Conservation (phyloP, 805 yeast species). For the Saccharomycopsis javanensis region DNA sequence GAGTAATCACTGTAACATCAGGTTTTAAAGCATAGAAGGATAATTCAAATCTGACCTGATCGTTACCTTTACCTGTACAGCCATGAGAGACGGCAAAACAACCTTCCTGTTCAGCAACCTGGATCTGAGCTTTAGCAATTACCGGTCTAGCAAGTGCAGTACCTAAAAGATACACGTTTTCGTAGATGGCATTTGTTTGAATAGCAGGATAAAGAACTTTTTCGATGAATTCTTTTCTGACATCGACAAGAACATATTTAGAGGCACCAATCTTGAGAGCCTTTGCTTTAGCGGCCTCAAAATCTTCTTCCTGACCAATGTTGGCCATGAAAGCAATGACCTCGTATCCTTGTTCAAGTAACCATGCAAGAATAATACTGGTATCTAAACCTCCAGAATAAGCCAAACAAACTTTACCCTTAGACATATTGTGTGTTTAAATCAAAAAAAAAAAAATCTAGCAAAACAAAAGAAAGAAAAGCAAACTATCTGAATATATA, state of each 20-base stretch:
- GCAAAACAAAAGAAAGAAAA: too few relatives aligned
- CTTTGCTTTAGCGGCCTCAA: slow-evolving; percentile 92
- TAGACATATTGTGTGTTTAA: slow-evolving; percentile 51
- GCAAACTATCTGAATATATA: too few relatives aligned
- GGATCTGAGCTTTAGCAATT: slow-evolving; percentile 95
- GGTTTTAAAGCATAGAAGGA: slow-evolving; percentile 97
- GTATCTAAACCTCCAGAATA: slow-evolving; percentile 99
- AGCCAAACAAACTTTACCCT: slow-evolving; percentile 98
- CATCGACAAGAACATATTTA: slow-evolving; percentile 88
- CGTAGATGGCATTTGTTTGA: slow-evolving; percentile 95
- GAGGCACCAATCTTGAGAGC: slow-evolving; percentile 96
- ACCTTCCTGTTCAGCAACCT: slow-evolving; percentile 94
- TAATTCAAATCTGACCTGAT: slow-evolving; percentile 96
- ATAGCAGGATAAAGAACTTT: slow-evolving; percentile 91
- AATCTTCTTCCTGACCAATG: slow-evolving; percentile 99
- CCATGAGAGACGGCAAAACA: slow-evolving; percentile 99
- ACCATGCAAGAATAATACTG: slow-evolving; percentile 96
- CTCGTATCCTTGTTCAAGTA: slow-evolving; percentile 95
- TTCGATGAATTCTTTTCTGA: slow-evolving; percentile 90
- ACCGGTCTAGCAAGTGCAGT: slow-evolving; percentile 98
- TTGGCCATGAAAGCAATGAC: slow-evolving; percentile 97
- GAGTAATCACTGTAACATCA: slow-evolving; percentile 92
- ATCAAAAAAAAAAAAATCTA: too few relatives aligned
- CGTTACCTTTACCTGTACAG: slow-evolving; percentile 99
- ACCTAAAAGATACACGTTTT: slow-evolving; percentile 92